phyloP scores from a whole-genome alignment of 352 stramenopile species.

The Pythium monospermum region DNA sequence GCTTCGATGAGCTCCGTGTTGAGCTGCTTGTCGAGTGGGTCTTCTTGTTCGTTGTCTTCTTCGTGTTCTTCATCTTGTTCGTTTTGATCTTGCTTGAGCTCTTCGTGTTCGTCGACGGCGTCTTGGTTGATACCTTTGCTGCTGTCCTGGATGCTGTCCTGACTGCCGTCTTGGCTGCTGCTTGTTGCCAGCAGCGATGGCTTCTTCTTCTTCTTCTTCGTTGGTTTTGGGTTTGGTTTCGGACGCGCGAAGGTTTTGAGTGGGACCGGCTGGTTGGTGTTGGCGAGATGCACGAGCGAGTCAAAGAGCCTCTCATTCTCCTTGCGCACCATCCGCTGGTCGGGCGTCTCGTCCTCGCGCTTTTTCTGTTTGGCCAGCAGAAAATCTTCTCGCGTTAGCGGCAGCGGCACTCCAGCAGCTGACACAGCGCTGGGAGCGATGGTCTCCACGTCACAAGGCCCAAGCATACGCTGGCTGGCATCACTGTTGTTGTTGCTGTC shows the following conservation, averaged over 20 bases:
- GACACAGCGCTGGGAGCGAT: too few species aligned
- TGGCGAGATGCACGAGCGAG: conserved; percentile 47
- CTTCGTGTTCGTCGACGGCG: conserved; percentile 26
- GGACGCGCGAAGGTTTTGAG: conserved; percentile 46
- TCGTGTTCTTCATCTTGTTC: conserved; percentile 68
- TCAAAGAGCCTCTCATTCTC: conserved; percentile 52
- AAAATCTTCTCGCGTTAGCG: neutral
- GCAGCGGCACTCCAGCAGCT: neutral
- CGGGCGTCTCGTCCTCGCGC: conserved; percentile 13
- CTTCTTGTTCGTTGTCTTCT: conserved; percentile 83
- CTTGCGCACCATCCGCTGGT: conserved; percentile 26
- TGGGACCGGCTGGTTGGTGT: conserved; percentile 46
- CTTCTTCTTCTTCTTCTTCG: conserved; percentile 85
- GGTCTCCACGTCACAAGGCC: too few species aligned
- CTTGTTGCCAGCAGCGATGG: too few species aligned
- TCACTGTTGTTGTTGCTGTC: neutral
- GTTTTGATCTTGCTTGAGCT: conserved; percentile 24
- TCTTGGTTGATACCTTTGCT: too few species aligned
- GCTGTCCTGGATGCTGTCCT: too few species aligned
- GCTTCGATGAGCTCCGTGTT: conserved; percentile 94
- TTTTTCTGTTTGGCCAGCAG: neutral
- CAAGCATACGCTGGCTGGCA: too few species aligned
- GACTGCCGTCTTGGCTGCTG: too few species aligned
- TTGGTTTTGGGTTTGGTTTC: too few species aligned
- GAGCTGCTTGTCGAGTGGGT: conserved; percentile 83